Conservation (phyloP, 352 stramenopile species). For the Discostella stelligera region DNA sequence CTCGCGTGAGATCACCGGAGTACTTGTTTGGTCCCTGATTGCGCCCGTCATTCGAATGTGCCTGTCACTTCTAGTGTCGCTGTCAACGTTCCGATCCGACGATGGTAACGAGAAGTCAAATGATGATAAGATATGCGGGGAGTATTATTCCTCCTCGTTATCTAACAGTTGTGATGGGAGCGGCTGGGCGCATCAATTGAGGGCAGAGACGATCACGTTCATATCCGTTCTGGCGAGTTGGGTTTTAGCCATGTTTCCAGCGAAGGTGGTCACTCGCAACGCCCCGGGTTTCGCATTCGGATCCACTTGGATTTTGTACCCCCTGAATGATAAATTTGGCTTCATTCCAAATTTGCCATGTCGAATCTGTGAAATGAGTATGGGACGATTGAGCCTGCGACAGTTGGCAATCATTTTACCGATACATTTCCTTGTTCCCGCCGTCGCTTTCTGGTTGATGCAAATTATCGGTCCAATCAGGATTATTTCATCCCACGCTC, state of each 20-base stretch:
- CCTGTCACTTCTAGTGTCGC: conserved; percentile 11
- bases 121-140: not conserved
- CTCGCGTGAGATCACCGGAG: conserved; percentile 11
- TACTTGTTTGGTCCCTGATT: conserved; percentile 27
- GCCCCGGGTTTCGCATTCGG: conserved; percentile 46
- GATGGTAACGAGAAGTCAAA: not conserved
- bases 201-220: conserved; percentile 1
- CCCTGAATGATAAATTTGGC: conserved; percentile 22
- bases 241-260: conserved; percentile 26
- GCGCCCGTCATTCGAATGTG: conserved; percentile 6
- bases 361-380: conserved; percentile 48
- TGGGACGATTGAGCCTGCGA: conserved; percentile 40
- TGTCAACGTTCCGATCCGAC: conserved; percentile 13
- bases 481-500: conserved; percentile 9
- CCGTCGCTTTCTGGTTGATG: conserved; percentile 15
- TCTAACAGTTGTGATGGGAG: not conserved
- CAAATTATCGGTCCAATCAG: conserved; percentile 2
- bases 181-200: conserved; percentile 2
- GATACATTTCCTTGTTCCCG: conserved; percentile 41
- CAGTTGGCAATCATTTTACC: conserved; percentile 43
- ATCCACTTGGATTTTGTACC: conserved; percentile 12
- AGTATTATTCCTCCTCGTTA: not conserved
- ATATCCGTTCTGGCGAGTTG: conserved; percentile 17
- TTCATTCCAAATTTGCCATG: conserved; percentile 47
- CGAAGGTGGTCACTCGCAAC: conserved; percentile 20